Evolutionary conservation across 129 eudicot genomes (phyloP).

Genomic region (Artemisia tridentata): DNA sequence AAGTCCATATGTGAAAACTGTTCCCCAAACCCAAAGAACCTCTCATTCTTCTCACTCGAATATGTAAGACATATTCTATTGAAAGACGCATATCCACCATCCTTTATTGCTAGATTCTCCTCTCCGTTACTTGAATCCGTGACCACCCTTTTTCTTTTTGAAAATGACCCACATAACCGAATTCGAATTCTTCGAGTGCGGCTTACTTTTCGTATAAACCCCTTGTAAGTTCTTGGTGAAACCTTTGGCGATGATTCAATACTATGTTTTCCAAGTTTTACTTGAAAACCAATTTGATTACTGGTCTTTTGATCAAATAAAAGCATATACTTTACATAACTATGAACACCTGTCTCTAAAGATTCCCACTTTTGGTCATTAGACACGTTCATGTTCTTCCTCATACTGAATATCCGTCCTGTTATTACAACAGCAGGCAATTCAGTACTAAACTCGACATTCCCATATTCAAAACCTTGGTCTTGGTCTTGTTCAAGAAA

Average conservation of each 20-base stretch:
- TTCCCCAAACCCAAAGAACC: constrained; percentile 94
- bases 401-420: constrained; percentile 57
- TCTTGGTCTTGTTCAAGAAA: constrained; percentile 38
- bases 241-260: constrained; percentile 32
- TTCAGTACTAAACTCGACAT: constrained; percentile 19
- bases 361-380: constrained; percentile 10
- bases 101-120: constrained; percentile 52
- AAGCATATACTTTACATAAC: constrained; percentile 62
- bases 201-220: constrained; percentile 33
- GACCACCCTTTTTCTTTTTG: constrained; percentile 38
- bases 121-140: constrained; percentile 45
- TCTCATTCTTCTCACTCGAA: constrained; percentile 78
- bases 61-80: constrained; percentile 77
- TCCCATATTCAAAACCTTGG: constrained; percentile 42
- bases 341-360: constrained; percentile 31
- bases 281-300: constrained; percentile 70
- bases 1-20: constrained; percentile 94
- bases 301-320: constrained; percentile 65
- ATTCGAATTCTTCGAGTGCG: constrained; percentile 41
- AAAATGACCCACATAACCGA: constrained; percentile 39
- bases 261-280: constrained; percentile 65
- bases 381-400: constrained; percentile 28
- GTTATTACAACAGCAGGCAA: constrained; percentile 65
- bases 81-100: constrained; percentile 36
- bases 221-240: constrained; percentile 52